Conservation (phyloP, 345 rosid species). For the Chamaenerion angustifolium region DNA sequence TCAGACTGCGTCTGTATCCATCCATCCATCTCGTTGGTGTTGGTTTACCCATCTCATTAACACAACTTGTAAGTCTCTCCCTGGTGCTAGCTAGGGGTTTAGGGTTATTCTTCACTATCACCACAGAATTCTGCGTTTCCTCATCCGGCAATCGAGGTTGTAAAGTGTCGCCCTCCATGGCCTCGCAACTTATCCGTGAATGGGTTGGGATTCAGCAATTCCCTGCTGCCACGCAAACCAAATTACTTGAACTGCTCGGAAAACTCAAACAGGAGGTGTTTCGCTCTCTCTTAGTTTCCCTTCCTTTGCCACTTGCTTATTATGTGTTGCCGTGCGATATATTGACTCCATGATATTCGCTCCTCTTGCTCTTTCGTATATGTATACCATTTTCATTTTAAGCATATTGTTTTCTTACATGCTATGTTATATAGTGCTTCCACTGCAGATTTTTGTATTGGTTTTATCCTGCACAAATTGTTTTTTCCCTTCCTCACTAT, state of each 20-base stretch:
- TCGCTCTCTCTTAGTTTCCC: slow-evolving; percentile 3
- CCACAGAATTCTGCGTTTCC: background rate
- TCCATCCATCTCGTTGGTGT: too few relatives aligned
- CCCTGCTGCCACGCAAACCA: slow-evolving; percentile 63
- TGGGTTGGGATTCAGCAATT: slow-evolving; percentile 76
- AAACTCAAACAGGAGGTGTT: slow-evolving; percentile 62
- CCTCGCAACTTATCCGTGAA: slow-evolving; percentile 43
- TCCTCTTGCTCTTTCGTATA: too few relatives aligned
- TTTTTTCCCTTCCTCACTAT: too few relatives aligned
- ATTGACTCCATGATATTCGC: background rate
- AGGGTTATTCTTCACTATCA: background rate
- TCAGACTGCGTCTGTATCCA: too few relatives aligned
- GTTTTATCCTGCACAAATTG: too few relatives aligned
- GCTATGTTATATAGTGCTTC: too few relatives aligned
- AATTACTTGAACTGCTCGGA: slow-evolving; percentile 55
- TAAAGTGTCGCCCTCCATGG: slow-evolving; percentile 9
- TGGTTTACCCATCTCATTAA: too few relatives aligned
- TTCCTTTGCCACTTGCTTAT: background rate
- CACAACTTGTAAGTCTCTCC: too few relatives aligned
- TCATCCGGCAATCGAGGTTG: background rate
- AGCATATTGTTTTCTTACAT: too few relatives aligned
- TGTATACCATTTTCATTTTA: too few relatives aligned
- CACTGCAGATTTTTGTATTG: too few relatives aligned
- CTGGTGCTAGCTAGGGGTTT: background rate
- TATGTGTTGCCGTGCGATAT: background rate